Conservation (phyloP, 2,329 filamentous ascomycete species). For the Aspergillus sp. region DNA sequence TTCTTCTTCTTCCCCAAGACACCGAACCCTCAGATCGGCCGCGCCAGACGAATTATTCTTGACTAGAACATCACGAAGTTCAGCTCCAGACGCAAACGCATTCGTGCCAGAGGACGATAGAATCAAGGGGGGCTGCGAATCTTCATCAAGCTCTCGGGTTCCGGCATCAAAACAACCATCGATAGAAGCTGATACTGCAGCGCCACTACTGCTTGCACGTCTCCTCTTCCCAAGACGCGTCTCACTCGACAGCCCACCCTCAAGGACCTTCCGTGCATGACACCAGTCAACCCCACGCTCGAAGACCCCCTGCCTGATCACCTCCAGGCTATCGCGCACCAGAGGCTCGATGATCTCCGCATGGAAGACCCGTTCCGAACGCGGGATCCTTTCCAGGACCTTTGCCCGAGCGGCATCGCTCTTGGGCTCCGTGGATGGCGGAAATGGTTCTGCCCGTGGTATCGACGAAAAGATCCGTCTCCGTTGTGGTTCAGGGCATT, state of each 20-base stretch:
- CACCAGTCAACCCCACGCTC: slow-evolving; percentile 34
- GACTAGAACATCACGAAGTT: slow-evolving; percentile 25
- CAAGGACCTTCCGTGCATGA: slow-evolving; percentile 20
- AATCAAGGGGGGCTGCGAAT: background rate
- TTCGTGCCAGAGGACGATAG: slow-evolving; percentile 24
- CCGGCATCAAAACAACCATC: background rate
- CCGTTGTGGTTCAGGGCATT: background rate
- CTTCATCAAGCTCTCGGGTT: background rate
- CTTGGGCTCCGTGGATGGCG: slow-evolving; percentile 52
- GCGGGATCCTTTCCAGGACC: slow-evolving; percentile 37
- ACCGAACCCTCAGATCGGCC: slow-evolving; percentile 15
- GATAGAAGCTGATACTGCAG: background rate
- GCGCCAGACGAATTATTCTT: slow-evolving; percentile 30
- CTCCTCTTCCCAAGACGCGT: slow-evolving; percentile 8
- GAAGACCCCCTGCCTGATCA: slow-evolving; percentile 22
- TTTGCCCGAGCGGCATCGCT: slow-evolving; percentile 43
- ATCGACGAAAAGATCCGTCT: slow-evolving; percentile 44
- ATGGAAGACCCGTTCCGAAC: slow-evolving; percentile 33
- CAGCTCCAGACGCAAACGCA: slow-evolving; percentile 23
- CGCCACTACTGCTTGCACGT: background rate
- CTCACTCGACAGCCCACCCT: background rate
- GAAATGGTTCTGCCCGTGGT: slow-evolving; percentile 49
- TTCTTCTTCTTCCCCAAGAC: background rate
- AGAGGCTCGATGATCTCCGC: slow-evolving; percentile 23
- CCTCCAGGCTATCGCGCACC: slow-evolving; percentile 41